These are phyloP conservation scores for Pestalotiopsis sp. DNA, from an alignment of 2,329 filamentous ascomycete species.

Conservation along the genomic window DNA sequence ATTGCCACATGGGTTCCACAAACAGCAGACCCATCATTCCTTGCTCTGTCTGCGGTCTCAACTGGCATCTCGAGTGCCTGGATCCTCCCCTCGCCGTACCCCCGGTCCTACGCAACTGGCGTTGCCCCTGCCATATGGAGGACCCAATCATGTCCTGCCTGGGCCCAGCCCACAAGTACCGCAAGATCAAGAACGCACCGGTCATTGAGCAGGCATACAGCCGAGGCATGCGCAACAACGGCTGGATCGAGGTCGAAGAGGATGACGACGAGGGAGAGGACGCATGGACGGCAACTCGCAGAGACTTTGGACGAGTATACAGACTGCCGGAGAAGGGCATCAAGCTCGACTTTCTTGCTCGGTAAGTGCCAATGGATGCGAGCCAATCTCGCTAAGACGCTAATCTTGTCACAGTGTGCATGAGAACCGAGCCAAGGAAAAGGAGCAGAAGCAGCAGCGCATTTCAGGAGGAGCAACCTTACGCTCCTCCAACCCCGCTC, in stretches of 20 bases:
- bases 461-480: slow-evolving; percentile 15
- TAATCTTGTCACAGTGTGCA: slow-evolving; percentile 31
- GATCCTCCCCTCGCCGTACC: slow-evolving; percentile 82
- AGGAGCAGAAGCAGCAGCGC: not conserved
- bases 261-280: slow-evolving; percentile 59
- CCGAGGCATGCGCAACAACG: slow-evolving; percentile 73
- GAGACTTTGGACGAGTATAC: slow-evolving; percentile 67
- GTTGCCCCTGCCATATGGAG: slow-evolving; percentile 85
- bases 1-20: slow-evolving; percentile 69
- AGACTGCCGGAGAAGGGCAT: slow-evolving; percentile 67
- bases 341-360: slow-evolving; percentile 72
- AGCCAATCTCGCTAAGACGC: slow-evolving; percentile 16
- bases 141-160: slow-evolving; percentile 66
- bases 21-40: slow-evolving; percentile 75
- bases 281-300: slow-evolving; percentile 56
- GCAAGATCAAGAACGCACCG: slow-evolving; percentile 59
- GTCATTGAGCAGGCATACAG: slow-evolving; percentile 54
- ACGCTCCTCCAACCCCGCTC: slow-evolving; percentile 23
- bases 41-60: slow-evolving; percentile 77
- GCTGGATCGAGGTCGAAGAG: slow-evolving; percentile 70
- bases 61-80: slow-evolving; percentile 93
- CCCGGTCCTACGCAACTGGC: slow-evolving; percentile 78
- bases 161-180: slow-evolving; percentile 63
- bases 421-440: slow-evolving; percentile 25
- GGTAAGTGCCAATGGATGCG: slow-evolving; percentile 42